These are phyloP conservation scores for Chrysoporthe austroafricana DNA, from an alignment of 2,329 filamentous ascomycete genomes.

Conservation along the genomic window DNA sequence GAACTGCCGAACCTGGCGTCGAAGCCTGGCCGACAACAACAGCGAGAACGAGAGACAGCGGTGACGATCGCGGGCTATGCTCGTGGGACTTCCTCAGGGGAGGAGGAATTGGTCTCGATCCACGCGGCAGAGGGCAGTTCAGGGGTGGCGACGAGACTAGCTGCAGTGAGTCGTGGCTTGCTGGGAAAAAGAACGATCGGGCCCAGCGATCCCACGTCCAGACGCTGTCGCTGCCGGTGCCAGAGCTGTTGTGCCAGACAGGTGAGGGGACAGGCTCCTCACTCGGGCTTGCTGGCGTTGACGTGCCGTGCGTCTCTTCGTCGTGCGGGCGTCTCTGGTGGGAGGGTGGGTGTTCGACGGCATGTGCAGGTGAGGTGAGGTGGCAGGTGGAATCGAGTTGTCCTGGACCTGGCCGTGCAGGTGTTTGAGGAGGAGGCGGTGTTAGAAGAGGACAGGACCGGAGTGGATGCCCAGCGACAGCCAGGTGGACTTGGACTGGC, in stretches of 20 bases:
- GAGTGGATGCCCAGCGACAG: neutral
- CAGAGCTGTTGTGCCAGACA: neutral
- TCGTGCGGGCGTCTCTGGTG: neutral
- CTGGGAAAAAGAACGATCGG: conserved; percentile 5
- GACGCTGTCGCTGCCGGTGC: conserved; percentile 18
- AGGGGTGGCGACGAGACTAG: conserved; percentile 14
- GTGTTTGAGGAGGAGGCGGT: conserved; percentile 15
- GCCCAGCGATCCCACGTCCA: neutral
- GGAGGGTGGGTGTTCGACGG: conserved; percentile 1
- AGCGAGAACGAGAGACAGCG: neutral
- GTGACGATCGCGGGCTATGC: neutral
- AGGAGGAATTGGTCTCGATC: neutral
- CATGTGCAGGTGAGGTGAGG: conserved; percentile 17
- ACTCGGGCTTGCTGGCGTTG: neutral
- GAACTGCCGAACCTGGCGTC: conserved; percentile 4
- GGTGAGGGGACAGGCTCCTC: neutral
- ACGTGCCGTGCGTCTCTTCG: neutral
- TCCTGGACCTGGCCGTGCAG: conserved; percentile 1
- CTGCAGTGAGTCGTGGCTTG: conserved; percentile 2
- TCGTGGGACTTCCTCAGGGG: neutral
- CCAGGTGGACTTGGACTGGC: neutral
- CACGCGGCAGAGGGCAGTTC: conserved; percentile 4
- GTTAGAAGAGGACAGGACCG: neutral
- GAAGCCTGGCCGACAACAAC: conserved; percentile 2
- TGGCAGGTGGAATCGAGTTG: conserved; percentile 21